Conservation (phyloP, 352 stramenopile genomes). For the Peronospora destructor region DNA sequence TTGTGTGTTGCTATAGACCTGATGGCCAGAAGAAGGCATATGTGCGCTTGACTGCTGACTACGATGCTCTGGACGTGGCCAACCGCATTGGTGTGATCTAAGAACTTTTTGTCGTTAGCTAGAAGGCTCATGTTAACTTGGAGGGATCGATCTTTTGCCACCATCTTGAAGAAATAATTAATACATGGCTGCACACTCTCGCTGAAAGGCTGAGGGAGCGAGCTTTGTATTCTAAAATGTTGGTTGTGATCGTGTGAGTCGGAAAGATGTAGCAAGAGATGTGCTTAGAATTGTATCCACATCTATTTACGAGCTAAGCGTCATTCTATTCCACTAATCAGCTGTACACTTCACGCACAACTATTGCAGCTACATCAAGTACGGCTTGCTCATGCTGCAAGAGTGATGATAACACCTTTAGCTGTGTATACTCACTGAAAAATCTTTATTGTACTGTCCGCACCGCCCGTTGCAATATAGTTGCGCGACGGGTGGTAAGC, state of each 20-base stretch:
- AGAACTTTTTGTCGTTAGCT: slow-evolving; percentile 36
- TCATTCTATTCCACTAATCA: slow-evolving; percentile 31
- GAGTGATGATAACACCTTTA: slow-evolving; percentile 14
- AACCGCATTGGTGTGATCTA: slow-evolving; percentile 99
- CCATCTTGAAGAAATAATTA: slow-evolving; percentile 46
- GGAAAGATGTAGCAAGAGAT: background rate
- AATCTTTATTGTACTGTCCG: slow-evolving; percentile 84
- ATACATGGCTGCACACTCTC: slow-evolving; percentile 24
- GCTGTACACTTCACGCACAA: slow-evolving; percentile 7
- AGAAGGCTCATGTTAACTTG: slow-evolving; percentile 15
- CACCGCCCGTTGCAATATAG: slow-evolving; percentile 71
- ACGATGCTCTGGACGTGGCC: slow-evolving; percentile 99
- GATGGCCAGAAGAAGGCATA: slow-evolving; percentile 99
- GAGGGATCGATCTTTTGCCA: slow-evolving; percentile 50
- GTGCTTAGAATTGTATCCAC: slow-evolving; percentile 10
- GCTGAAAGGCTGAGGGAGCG: slow-evolving; percentile 27
- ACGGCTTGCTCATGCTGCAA: slow-evolving; percentile 11
- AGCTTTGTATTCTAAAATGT: slow-evolving; percentile 16
- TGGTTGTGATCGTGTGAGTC: background rate
- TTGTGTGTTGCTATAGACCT: slow-evolving; percentile 64
- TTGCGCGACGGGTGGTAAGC: slow-evolving; percentile 72
- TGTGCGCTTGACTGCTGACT: slow-evolving; percentile 97
- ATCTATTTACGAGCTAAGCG: slow-evolving; percentile 18
- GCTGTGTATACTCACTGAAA: slow-evolving; percentile 54
- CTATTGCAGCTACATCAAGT: slow-evolving; percentile 19